Conservation (phyloP, 805 yeast species). For the Kluyveromyces aestuarii region DNA sequence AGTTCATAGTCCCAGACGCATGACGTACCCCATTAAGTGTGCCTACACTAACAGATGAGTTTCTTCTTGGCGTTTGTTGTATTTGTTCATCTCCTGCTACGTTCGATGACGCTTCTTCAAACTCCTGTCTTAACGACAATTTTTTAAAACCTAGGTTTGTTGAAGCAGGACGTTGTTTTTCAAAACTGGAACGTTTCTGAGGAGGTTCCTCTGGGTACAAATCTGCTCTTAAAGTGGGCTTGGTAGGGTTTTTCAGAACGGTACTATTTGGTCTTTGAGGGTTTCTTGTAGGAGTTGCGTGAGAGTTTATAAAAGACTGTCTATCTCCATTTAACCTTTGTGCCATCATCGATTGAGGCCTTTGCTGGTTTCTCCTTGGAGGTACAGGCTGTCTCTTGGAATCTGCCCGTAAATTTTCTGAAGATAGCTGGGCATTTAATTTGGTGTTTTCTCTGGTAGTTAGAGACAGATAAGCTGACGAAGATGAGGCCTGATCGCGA, state of each 20-base stretch:
- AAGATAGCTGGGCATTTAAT: slow-evolving; percentile 51
- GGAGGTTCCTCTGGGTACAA: slow-evolving; percentile 32
- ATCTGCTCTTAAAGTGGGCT: not conserved
- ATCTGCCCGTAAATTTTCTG: slow-evolving; percentile 14
- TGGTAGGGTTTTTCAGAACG: not conserved
- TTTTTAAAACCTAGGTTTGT: slow-evolving; percentile 31
- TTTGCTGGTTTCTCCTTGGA: slow-evolving; percentile 7
- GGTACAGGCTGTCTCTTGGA: slow-evolving; percentile 2
- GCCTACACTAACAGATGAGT: not conserved
- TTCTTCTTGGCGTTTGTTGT: not conserved
- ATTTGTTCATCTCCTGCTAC: slow-evolving; percentile 3
- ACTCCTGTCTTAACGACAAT: slow-evolving; percentile 28
- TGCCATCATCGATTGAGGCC: slow-evolving; percentile 18
- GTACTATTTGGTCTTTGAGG: not conserved
- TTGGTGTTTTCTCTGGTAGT: slow-evolving; percentile 77
- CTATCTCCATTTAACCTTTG: slow-evolving; percentile 1
- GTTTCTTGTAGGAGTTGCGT: not conserved
- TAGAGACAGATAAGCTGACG: slow-evolving; percentile 53
- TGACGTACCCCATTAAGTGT: not conserved
- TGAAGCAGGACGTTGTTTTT: slow-evolving; percentile 32
- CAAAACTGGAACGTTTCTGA: slow-evolving; percentile 47
- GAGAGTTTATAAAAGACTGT: not conserved
- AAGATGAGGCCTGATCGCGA: slow-evolving; percentile 11
- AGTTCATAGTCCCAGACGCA: not conserved
- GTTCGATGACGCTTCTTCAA: slow-evolving; percentile 2